These are phyloP conservation scores for Neurospora sp. DNA, from an alignment of 2,329 filamentous ascomycete genomes.

Conservation along the genomic window DNA sequence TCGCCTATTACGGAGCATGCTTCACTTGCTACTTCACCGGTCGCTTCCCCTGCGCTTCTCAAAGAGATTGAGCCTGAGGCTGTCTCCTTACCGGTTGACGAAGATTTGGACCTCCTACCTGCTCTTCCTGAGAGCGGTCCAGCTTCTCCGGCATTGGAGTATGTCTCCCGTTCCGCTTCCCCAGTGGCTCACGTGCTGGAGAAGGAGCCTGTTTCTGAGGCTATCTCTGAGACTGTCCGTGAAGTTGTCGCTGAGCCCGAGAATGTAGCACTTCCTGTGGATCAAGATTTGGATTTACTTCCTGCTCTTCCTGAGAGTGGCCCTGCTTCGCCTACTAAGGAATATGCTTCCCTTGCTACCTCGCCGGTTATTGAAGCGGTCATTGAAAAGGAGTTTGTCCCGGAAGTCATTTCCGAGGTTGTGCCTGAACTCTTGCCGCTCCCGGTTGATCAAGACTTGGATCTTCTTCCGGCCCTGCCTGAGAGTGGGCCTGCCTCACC, in stretches of 20 bases:
- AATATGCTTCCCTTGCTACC: not conserved
- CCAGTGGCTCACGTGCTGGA: not conserved
- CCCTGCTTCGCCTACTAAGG: not conserved
- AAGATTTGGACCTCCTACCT: not conserved
- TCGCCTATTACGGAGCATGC: not conserved
- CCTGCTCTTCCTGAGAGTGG: not conserved
- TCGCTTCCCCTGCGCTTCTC: not conserved
- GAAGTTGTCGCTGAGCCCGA: not conserved
- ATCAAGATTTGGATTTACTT: not conserved
- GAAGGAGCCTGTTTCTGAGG: not conserved
- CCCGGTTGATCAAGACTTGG: not conserved
- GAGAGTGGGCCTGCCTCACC: not conserved
- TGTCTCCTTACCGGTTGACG: not conserved
- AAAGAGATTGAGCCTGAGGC: not conserved
- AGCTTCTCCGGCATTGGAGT: not conserved
- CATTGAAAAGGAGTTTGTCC: not conserved
- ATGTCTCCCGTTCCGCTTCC: not conserved
- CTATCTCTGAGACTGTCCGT: not conserved
- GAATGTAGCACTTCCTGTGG: not conserved
- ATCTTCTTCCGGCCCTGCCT: not conserved
- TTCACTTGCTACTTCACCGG: not conserved
- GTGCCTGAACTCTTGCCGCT: not conserved
- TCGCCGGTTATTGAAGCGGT: not conserved
- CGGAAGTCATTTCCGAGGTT: accelerated
- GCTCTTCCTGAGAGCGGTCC: not conserved